These are phyloP conservation scores for Dryadomyces quercivorus DNA, from an alignment of 2,329 filamentous ascomycete species.

Conservation along the genomic window DNA sequence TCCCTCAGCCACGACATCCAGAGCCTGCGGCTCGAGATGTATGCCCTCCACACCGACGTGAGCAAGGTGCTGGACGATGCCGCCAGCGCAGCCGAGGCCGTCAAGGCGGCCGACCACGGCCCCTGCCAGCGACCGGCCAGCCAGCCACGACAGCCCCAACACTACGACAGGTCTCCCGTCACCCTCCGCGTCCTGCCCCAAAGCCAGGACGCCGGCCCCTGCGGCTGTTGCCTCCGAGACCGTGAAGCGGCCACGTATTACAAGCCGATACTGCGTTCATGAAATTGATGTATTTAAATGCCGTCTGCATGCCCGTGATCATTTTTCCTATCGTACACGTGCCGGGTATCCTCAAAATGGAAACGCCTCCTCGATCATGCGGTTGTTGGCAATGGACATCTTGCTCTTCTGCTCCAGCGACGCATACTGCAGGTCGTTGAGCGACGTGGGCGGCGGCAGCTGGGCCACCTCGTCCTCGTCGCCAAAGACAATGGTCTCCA, in stretches of 20 bases:
- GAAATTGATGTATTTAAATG: too few relatives aligned
- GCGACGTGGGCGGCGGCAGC: conserved; percentile 76
- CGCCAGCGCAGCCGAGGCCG: not conserved
- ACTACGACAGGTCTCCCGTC: not conserved
- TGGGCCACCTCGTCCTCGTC: conserved; percentile 78
- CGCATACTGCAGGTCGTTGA: conserved; percentile 85
- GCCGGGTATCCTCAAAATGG: conserved; percentile 34
- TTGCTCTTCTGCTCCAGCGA: conserved; percentile 92
- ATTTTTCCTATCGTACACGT: not conserved
- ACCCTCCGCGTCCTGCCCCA: not conserved
- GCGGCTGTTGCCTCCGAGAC: not conserved
- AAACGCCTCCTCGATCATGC: conserved; percentile 91
- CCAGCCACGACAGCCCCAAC: not conserved
- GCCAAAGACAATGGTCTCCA: conserved; percentile 87
- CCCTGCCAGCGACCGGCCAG: not conserved
- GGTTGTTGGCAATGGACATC: conserved; percentile 68
- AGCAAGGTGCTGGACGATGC: not conserved
- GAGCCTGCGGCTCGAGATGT: not conserved
- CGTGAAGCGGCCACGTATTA: too few relatives aligned
- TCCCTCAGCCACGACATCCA: not conserved
- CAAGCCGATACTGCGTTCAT: too few relatives aligned
- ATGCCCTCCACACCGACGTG: not conserved
- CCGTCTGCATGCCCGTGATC: not conserved
- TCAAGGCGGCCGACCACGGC: not conserved
- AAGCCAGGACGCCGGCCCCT: too few relatives aligned